Conservation (phyloP, 768 basidiomycete species). For the Amanita rimosa region DNA sequence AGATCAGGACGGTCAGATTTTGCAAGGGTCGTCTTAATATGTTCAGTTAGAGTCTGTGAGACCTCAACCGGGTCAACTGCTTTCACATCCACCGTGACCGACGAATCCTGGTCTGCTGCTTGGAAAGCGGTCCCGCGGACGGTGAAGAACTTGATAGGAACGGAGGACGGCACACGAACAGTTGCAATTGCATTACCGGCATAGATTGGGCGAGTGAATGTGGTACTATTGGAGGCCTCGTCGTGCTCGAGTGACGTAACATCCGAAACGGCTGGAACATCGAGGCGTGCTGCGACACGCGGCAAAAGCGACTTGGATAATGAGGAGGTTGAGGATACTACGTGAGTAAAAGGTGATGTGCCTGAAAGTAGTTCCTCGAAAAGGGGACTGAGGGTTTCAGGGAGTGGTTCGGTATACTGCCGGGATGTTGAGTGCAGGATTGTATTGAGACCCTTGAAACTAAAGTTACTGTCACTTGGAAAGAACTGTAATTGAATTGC, state of each 20-base stretch:
- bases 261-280: slow-evolving; percentile 86
- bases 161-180: slow-evolving; percentile 64
- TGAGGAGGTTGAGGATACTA: slow-evolving; percentile 88
- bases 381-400: slow-evolving; percentile 77
- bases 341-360: slow-evolving; percentile 68
- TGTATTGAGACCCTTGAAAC: slow-evolving; percentile 56
- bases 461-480: slow-evolving; percentile 16
- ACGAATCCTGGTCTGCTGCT: slow-evolving; percentile 43
- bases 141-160: slow-evolving; percentile 89
- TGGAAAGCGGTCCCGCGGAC: slow-evolving; percentile 87
- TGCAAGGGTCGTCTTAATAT: slow-evolving; percentile 66
- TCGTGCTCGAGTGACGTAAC: slow-evolving; percentile 77
- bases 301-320: slow-evolving; percentile 89
- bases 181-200: slow-evolving; percentile 97
- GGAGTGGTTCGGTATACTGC: slow-evolving; percentile 56
- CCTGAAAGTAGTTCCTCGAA: slow-evolving; percentile 62
- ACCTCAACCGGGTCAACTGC: slow-evolving; percentile 55
- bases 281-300: slow-evolving; percentile 81
- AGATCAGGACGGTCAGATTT: slow-evolving; percentile 92
- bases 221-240: slow-evolving; percentile 56
- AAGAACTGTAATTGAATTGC: not conserved
- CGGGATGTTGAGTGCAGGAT: slow-evolving; percentile 62
- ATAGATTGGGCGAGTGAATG: slow-evolving; percentile 91
- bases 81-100: slow-evolving; percentile 43
- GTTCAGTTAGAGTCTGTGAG: slow-evolving; percentile 43